Base-by-base conservation (phyloP, 2,329 filamentous ascomycete genomes). In the Pestalotiopsis fici region DNA sequence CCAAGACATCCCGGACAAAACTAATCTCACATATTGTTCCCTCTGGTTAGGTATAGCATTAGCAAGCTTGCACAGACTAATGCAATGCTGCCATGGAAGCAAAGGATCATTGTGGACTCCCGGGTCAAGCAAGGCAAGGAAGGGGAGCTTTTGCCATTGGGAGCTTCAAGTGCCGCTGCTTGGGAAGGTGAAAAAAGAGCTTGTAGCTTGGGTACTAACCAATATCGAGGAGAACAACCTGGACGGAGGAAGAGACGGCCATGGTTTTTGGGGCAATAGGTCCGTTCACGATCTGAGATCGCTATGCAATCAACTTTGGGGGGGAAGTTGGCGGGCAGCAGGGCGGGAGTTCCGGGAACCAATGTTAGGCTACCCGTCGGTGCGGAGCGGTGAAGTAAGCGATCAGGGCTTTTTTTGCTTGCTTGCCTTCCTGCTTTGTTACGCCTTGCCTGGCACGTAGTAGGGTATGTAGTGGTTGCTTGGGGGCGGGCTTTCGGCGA, bases 21-120 rank as follows among this genome's bases (percentile, higher is more conserved):
- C 91, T 93, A 78, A 95, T 94, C 73, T 91, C 91, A 79, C 92
- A 94, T 70, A 95, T 90, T 62, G 93, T 95, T 70, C 93, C 92
- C 86, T 95, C 92, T 95, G 72, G 69, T 71, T 65, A 67, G 61
- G 57, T 73, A 75, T 68, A 66, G 73, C 73, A 79, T 83, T 80
- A 83, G 80, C 79, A 76, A 80, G 77, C 75, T 78, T 76, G 70
- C 71, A 71, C 71, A 71, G 28, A 76, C 74, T 75, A 76, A 79
- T 75, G 75, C 76, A 76, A 65, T 68, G 55, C 60, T 54, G 65
- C 61, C 57, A 55, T 59, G 67, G 37, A 37, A 55, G 65, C n/a
- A 56, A 23, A 21, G 31, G 56, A 66, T 65, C 67, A 67, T 37
- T 54, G 50, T 69, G 55, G 66, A 62, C 18, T 21, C n/a, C 18